phyloP scores from a whole-genome alignment of 768 basidiomycete species.

The Russula compacta region DNA sequence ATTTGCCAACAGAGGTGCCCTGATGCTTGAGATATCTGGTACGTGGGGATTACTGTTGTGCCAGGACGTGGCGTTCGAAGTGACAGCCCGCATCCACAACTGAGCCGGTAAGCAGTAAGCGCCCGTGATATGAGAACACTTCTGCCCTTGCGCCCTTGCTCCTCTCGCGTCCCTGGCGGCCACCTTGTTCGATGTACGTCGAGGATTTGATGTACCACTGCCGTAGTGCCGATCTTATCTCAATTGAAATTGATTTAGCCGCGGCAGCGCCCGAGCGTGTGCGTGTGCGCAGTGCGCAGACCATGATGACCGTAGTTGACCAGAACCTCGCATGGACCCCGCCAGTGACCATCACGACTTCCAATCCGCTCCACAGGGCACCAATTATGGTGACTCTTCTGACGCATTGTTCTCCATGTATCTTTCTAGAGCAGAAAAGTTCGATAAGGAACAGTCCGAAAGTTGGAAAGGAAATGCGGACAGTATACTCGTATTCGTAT shows the following conservation, averaged over 20 bases:
- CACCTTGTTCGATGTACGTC: no score
- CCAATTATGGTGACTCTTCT: neutral
- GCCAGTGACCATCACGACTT: neutral
- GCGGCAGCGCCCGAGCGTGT: neutral
- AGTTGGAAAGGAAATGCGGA: slow-evolving; percentile 7
- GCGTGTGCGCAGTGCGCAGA: neutral
- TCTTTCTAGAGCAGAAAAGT: slow-evolving; percentile 4
- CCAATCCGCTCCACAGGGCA: neutral
- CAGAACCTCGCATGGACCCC: neutral
- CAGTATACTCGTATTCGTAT: slow-evolving; percentile 1
- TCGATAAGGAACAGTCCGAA: slow-evolving; percentile 7
- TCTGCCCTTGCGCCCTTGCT: no score
- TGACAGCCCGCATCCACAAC: no score
- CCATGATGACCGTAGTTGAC: neutral
- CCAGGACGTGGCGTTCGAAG: no score
- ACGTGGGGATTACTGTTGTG: no score
- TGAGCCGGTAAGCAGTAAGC: no score
- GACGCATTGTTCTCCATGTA: slow-evolving; percentile 5
- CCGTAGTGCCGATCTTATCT: neutral
- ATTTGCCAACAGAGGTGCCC: no score
- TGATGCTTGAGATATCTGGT: no score
- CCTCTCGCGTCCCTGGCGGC: no score
- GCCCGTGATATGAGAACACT: no score
- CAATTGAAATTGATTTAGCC: neutral
- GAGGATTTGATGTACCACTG: neutral